Evolutionary conservation across 1,139 yeast genomes (phyloP).

Genomic region (Sporopachydermia cereana): DNA sequence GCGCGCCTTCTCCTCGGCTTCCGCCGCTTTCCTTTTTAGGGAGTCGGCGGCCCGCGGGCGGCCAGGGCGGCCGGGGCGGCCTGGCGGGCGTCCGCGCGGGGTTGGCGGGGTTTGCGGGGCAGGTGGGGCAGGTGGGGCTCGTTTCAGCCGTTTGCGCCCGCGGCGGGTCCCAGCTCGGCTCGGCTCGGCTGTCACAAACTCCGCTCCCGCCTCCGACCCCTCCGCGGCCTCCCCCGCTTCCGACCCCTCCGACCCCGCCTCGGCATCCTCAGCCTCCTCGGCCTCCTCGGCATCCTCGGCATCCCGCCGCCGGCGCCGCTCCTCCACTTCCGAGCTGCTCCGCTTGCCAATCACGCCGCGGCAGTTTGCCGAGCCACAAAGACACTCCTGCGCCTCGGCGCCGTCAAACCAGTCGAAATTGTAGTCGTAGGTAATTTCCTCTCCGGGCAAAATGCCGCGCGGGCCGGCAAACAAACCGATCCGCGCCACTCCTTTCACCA

Average conservation of each 20-base stretch:
- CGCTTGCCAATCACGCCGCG: slow-evolving; percentile 27
- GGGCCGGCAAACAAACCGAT: slow-evolving; percentile 30
- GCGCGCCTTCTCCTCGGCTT: no score
- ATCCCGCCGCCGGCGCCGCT: background rate
- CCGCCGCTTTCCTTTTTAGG: no score
- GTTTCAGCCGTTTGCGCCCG: background rate
- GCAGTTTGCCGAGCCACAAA: slow-evolving; percentile 27
- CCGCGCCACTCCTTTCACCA: slow-evolving; percentile 27
- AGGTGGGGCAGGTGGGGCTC: no score
- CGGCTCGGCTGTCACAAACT: background rate
- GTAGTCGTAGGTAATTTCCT: slow-evolving; percentile 31
- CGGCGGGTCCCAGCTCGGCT: background rate
- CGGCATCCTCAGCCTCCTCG: slow-evolving; percentile 10
- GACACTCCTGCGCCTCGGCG: slow-evolving; percentile 27
- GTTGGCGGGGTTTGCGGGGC: no score
- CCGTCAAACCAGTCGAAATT: slow-evolving; percentile 31
- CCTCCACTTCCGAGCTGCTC: background rate
- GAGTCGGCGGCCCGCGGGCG: no score
- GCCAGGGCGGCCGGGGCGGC: no score
- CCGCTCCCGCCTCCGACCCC: background rate
- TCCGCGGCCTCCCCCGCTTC: slow-evolving; percentile 11
- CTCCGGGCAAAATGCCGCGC: slow-evolving; percentile 23
- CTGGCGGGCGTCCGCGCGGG: no score
- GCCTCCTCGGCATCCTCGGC: slow-evolving; percentile 6
- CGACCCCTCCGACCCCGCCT: slow-evolving; percentile 9